phyloP scores from a whole-genome alignment of 1,139 yeast species.

The Zhuliangozyma parablackwelliae region DNA sequence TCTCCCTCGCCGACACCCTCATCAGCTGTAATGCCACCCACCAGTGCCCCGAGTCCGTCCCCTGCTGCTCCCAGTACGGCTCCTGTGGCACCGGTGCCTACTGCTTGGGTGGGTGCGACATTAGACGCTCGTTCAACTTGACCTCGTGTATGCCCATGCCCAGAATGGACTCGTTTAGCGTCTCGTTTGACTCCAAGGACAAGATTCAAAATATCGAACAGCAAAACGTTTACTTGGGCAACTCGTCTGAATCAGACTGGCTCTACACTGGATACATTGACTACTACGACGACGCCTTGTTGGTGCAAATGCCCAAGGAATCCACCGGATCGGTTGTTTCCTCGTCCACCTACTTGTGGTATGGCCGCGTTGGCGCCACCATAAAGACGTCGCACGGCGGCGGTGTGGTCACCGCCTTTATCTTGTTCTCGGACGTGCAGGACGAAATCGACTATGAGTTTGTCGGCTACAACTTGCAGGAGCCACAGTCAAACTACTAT shows the following conservation, averaged over 20 bases:
- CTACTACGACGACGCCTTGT: slow-evolving; percentile 49
- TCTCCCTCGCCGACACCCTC: slow-evolving; percentile 8
- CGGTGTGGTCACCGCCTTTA: slow-evolving; percentile 87
- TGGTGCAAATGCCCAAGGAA: slow-evolving; percentile 73
- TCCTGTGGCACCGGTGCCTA: slow-evolving; percentile 78
- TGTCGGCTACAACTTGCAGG: slow-evolving; percentile 65
- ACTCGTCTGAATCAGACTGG: slow-evolving; percentile 66
- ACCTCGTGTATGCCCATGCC: slow-evolving; percentile 69
- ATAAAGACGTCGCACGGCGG: slow-evolving; percentile 68
- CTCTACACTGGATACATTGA: slow-evolving; percentile 66
- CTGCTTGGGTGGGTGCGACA: slow-evolving; percentile 83
- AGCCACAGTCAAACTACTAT: slow-evolving; percentile 75
- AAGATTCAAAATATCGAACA: slow-evolving; percentile 19
- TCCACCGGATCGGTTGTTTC: slow-evolving; percentile 81
- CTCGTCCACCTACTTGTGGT: slow-evolving; percentile 79
- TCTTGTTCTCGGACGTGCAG: slow-evolving; percentile 76
- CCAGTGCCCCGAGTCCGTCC: slow-evolving; percentile 65
- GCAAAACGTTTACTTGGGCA: slow-evolving; percentile 58
- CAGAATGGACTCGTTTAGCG: slow-evolving; percentile 27
- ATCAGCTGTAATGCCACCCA: slow-evolving; percentile 44
- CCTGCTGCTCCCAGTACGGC: slow-evolving; percentile 84
- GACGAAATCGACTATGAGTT: slow-evolving; percentile 91
- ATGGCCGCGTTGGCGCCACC: slow-evolving; percentile 70
- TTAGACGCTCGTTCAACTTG: slow-evolving; percentile 56
- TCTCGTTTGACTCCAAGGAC: slow-evolving; percentile 35